Conservation (phyloP, 257 asterid genomes). For the Solanum dulcamara region DNA sequence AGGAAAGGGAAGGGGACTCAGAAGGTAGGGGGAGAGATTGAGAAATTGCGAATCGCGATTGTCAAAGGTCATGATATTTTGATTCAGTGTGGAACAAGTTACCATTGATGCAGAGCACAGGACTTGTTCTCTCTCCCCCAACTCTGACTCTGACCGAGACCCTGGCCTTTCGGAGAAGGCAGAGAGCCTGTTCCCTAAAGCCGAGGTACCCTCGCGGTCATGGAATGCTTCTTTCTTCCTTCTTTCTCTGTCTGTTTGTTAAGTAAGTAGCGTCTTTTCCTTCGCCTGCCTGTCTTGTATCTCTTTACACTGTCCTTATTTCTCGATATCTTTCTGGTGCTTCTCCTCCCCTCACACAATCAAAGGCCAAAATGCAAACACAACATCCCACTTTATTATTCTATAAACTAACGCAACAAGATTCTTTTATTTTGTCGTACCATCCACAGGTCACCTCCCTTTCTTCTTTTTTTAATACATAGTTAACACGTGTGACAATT, state of each 20-base stretch:
- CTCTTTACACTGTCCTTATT: neutral
- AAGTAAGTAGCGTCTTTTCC: neutral
- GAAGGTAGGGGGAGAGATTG: neutral
- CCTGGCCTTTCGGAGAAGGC: conserved; percentile 22
- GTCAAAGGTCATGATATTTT: neutral
- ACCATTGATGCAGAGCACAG: neutral
- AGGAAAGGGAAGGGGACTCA: conserved; percentile 1
- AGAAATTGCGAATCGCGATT: neutral
- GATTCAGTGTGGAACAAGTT: neutral
- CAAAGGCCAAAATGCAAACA: neutral
- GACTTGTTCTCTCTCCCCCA: neutral
- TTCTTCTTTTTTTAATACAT: neutral
- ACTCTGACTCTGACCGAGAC: conserved; percentile 1
- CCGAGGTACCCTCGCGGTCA: neutral
- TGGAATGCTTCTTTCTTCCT: neutral
- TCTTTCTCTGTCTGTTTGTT: neutral
- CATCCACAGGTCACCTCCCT: neutral
- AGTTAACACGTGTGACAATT: neutral
- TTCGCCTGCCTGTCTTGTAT: neutral
- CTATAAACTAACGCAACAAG: neutral
- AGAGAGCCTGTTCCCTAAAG: conserved; percentile 8
- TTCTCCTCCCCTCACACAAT: neutral
- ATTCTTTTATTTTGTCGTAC: neutral
- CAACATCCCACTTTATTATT: neutral
- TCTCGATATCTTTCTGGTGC: neutral